phyloP scores from a whole-genome alignment of 2,329 filamentous ascomycete species.

The Botrytis hyacinthi region DNA sequence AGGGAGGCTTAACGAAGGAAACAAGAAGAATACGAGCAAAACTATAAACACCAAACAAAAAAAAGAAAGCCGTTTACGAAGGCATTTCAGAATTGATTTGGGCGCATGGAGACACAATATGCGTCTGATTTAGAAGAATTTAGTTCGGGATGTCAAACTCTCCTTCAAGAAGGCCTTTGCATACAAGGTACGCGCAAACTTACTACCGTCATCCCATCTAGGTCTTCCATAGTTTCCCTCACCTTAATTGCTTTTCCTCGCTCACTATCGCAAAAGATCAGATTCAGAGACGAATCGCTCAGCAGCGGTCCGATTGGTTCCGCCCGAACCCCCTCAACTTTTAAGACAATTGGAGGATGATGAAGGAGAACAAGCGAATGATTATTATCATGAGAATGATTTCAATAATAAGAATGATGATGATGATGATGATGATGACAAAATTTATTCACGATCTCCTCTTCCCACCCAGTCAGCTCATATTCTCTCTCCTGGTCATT shows the following conservation, averaged over 20 bases:
- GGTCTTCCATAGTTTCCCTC: constrained; percentile 7
- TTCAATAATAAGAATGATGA: constrained; percentile 23
- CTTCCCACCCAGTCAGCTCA: constrained; percentile 38
- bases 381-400: constrained; percentile 2
- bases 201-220: not conserved
- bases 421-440: constrained; percentile 27
- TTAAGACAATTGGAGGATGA: constrained; percentile 21
- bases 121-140: constrained; percentile 17
- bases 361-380: constrained; percentile 2
- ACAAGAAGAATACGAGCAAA: not conserved
- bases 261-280: constrained; percentile 27
- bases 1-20: not conserved
- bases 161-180: constrained; percentile 27
- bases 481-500: constrained; percentile 30
- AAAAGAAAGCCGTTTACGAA: not conserved
- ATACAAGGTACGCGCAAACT: constrained; percentile 20
- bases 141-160: constrained; percentile 27
- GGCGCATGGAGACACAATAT: constrained; percentile 25
- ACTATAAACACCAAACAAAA: not conserved
- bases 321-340: constrained; percentile 28
- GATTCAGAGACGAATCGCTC: constrained; percentile 31
- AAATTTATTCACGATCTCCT: constrained; percentile 37
- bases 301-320: constrained; percentile 29
- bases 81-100: not conserved
- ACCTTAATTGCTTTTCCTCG: constrained; percentile 12